These are phyloP conservation scores for Thymus quinquecostatus DNA, from an alignment of 257 asterid genomes.

Conservation along the genomic window DNA sequence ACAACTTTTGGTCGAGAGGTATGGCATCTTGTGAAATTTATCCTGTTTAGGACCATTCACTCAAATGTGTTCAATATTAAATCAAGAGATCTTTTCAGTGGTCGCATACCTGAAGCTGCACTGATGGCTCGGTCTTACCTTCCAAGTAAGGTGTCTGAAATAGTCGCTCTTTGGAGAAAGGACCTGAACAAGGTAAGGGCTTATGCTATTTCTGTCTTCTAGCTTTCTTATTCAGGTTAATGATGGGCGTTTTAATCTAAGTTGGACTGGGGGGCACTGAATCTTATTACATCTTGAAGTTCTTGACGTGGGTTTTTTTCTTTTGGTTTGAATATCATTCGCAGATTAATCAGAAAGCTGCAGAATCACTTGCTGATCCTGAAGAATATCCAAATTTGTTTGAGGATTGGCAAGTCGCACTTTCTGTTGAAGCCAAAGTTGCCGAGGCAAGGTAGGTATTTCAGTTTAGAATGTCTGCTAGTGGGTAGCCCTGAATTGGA, in stretches of 20 bases:
- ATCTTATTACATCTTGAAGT: constrained; percentile 22
- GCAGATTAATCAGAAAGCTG: constrained; percentile 91
- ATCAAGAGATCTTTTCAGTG: constrained; percentile 47
- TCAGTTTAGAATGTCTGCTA: constrained; percentile 21
- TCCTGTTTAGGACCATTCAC: constrained; percentile 27
- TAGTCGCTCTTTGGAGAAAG: constrained; percentile 85
- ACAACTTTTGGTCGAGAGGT: constrained; percentile 86
- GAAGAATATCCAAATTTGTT: constrained; percentile 88
- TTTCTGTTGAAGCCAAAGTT: constrained; percentile 69
- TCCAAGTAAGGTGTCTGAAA: constrained; percentile 93
- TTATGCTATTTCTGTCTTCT: constrained; percentile 11
- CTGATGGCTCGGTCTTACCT: constrained; percentile 96
- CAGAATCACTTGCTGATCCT: constrained; percentile 97
- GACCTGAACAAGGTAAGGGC: constrained; percentile 71
- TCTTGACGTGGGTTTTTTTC: constrained; percentile 14
- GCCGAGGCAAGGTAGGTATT: constrained; percentile 60
- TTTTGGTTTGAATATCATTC: constrained; percentile 27
- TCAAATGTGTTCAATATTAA: constrained; percentile 24
- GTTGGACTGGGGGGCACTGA: constrained; percentile 3
- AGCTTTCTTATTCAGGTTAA: background rate
- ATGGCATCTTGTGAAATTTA: constrained; percentile 18
- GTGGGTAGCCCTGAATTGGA: constrained; percentile 6
- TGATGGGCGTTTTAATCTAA: constrained; percentile 10
- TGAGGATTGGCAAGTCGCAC: constrained; percentile 94
- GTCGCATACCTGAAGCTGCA: constrained; percentile 98